Evolutionary conservation across 805 yeast species (phyloP), one percentile per base, ranked within the genome.

Genomic region (Blastobotrys attinorum): DNA sequence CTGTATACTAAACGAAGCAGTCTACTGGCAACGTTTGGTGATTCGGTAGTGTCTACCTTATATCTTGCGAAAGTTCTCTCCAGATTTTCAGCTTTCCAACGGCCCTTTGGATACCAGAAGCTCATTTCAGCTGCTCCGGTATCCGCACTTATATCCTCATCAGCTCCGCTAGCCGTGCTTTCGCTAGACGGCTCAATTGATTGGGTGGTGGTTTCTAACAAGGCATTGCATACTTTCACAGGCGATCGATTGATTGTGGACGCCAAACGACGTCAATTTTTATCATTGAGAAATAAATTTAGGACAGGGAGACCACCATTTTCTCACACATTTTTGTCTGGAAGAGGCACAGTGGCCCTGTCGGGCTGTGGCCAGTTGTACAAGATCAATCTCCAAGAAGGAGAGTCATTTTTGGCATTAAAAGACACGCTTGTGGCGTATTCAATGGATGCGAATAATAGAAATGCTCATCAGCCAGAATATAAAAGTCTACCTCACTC

Each of bases 261-360:
- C 13, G 39, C 39, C 27, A 40, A 41, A n/a, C 43, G 39, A 20
- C 20, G 42, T 22, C 16, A 31, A 16, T 27, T 22, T 10, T n/a
- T n/a, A n/a, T n/a, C n/a, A n/a, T n/a, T n/a, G n/a, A n/a, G n/a
- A n/a, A n/a, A n/a, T n/a, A n/a, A n/a, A n/a, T 21, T 40, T 17
- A 15, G 37, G 7, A 34, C 17, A 29, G 38, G 50, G 13, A n/a
- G n/a, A n/a, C 52, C 64, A 3, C 52, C 58, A 4, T 58, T 63
- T 49, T 52, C 62, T 45, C 64, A 55, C 54, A 52, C 56, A 22
- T 47, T 46, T 47, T 65, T 57, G 40, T 62, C 57, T 4, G 79
- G 79, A 15, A 62, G 71, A 21, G 79, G 79, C 4, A 54, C 50
- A n/a, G 43, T 71, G 3, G 71, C 73, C 11, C 48, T 73, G 32